These are phyloP conservation scores for rapeseed (Brassica napus) DNA, from an alignment of 345 rosid species.

Conservation along the genomic window Da-Ae NC_063442.1:7009501-7010000, in stretches of 20 bases:
- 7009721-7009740: constrained; percentile 95
- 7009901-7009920: constrained; percentile 92
- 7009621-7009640: constrained; percentile 87
- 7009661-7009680: neutral
- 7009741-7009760: constrained; percentile 95
- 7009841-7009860: constrained; percentile 43
- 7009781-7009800: constrained; percentile 68
- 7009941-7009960: neutral
- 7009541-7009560: constrained; percentile 66
- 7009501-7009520: constrained; percentile 89
- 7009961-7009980: neutral
- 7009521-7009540: constrained; percentile 78
- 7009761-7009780: constrained; percentile 77
- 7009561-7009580: constrained; percentile 69
- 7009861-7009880: constrained; percentile 79
- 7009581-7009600: constrained; percentile 85
- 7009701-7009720: constrained; percentile 9
- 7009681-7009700: neutral
- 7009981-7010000: neutral
- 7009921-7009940: constrained; percentile 63
- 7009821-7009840: constrained; percentile 47
- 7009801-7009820: constrained; percentile 49
- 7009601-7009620: constrained; percentile 66
- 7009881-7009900: constrained; percentile 87
- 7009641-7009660: constrained; percentile 80